Base-by-base conservation (phyloP, 257 asterid species). In the Avicennia marina region DNA sequence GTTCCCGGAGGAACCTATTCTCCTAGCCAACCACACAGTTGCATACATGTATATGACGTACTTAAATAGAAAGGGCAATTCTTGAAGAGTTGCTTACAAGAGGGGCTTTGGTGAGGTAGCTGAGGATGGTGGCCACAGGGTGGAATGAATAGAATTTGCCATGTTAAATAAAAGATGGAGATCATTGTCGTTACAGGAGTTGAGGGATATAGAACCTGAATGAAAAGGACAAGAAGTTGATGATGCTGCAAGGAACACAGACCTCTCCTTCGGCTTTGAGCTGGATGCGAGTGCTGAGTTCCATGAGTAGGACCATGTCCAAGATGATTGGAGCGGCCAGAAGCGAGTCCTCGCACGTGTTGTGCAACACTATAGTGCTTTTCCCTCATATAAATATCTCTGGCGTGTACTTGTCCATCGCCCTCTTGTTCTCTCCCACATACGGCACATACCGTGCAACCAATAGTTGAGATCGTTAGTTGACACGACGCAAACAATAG, bases 1-100 rank as follows among this genome's bases (percentile, higher is more conserved):
- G 98, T 93, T 15, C 97, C 98, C 11, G 97, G 97, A 17, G 98
- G 98, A 27, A 93, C 97, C 97, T 93, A 73, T 72, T 20, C n/a
- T n/a, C n/a, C n/a, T n/a, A n/a, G n/a, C n/a, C n/a, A n/a, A n/a
- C n/a, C n/a, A n/a, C n/a, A n/a, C n/a, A n/a, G n/a, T n/a, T n/a
- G n/a, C n/a, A n/a, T n/a, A n/a, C n/a, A n/a, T n/a, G n/a, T n/a
- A n/a, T n/a, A n/a, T n/a, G n/a, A n/a, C n/a, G n/a, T n/a, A n/a
- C n/a, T n/a, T n/a, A n/a, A n/a, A n/a, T n/a, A n/a, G n/a, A n/a
- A n/a, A n/a, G n/a, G n/a, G n/a, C n/a, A 41, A 11, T 31, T 52
- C 21, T 49, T 52, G 33, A 16, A 58, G 52, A 53, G 60, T n/a
- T 47, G 56, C 97, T 88, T 72, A 93, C 98, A 64, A 93, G 89